A percentile compares a stretch with the other conserved stretches of the same genome.
Evolutionary conservation across 2,329 filamentous ascomycete species (phyloP).

Genomic region (Grosmannia huntii): DNA sequence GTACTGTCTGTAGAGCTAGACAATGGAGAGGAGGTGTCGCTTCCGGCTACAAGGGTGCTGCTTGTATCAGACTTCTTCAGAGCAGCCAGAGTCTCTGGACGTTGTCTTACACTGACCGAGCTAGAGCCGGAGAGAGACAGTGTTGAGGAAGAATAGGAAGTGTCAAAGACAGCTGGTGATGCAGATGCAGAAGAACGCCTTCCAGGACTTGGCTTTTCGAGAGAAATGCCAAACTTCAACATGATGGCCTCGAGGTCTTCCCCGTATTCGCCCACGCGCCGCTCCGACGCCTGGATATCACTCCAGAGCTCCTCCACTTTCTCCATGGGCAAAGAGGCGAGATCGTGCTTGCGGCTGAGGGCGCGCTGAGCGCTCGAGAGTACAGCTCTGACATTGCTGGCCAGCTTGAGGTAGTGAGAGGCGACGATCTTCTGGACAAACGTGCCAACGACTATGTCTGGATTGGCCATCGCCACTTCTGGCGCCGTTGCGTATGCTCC

Average conservation of each 20-base stretch:
- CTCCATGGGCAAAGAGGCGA: constrained; percentile 9
- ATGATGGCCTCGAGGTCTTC: constrained; percentile 16
- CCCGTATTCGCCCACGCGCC: constrained; percentile 15
- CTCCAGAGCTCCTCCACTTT: constrained; percentile 17
- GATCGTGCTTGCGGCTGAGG: constrained; percentile 16
- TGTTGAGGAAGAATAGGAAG: background rate
- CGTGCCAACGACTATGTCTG: constrained; percentile 9
- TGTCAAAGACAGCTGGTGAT: background rate
- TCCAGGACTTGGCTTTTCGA: constrained; percentile 7
- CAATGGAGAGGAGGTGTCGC: background rate
- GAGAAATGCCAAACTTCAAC: constrained; percentile 15
- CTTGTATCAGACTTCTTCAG: background rate
- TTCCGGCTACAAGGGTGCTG: background rate
- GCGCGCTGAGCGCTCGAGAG: constrained; percentile 14
- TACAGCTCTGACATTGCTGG: constrained; percentile 13
- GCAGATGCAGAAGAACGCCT: background rate
- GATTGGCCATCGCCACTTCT: constrained; percentile 4
- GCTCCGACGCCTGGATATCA: constrained; percentile 16
- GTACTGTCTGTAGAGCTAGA: no score
- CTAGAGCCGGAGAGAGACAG: background rate
- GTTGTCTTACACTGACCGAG: background rate
- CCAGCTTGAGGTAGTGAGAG: constrained; percentile 14
- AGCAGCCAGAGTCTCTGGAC: no score
- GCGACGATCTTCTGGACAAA: constrained; percentile 16
- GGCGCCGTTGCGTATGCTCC: constrained; percentile 2